Conservation (phyloP, 768 basidiomycete genomes). For the Tulasnella sp. region DNA sequence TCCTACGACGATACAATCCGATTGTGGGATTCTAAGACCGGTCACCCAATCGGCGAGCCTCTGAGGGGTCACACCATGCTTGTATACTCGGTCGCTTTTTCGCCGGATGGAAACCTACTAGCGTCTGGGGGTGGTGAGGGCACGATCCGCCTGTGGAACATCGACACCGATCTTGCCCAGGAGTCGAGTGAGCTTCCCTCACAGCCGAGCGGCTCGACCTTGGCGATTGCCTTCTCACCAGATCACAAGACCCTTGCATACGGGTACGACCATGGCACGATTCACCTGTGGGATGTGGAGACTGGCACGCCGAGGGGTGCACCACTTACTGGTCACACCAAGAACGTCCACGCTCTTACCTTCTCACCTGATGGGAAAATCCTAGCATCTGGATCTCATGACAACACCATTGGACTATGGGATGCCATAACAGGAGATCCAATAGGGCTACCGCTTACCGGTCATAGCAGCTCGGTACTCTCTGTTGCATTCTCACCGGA, state of each 20-base stretch:
- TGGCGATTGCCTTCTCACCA: slow-evolving; percentile 14
- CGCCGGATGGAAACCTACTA: not conserved
- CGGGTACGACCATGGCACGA: not conserved
- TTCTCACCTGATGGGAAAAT: slow-evolving; percentile 11
- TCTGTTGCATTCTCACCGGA: slow-evolving; percentile 19
- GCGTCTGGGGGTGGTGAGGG: slow-evolving; percentile 2
- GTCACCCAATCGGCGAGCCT: not conserved
- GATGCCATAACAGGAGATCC: not conserved
- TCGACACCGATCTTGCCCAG: not conserved
- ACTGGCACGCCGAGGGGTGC: not conserved
- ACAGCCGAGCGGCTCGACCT: not conserved
- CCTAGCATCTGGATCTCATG: slow-evolving; percentile 12
- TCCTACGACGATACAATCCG: slow-evolving; percentile 19
- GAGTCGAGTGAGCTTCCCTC: not conserved
- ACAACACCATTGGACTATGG: slow-evolving; percentile 11
- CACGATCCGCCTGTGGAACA: not conserved
- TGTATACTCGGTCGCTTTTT: not conserved
- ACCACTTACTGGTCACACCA: not conserved
- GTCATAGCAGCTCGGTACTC: not conserved
- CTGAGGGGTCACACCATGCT: not conserved
- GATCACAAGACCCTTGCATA: slow-evolving; percentile 5
- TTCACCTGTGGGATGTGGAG: slow-evolving; percentile 2
- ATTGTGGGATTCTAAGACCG: slow-evolving; percentile 5
- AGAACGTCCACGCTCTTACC: not conserved
- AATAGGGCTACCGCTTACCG: not conserved